These are phyloP conservation scores for Cryptococcus depauperatus DNA, from an alignment of 1,284 basidiomycete genomes.

Conservation along the genomic window DNA sequence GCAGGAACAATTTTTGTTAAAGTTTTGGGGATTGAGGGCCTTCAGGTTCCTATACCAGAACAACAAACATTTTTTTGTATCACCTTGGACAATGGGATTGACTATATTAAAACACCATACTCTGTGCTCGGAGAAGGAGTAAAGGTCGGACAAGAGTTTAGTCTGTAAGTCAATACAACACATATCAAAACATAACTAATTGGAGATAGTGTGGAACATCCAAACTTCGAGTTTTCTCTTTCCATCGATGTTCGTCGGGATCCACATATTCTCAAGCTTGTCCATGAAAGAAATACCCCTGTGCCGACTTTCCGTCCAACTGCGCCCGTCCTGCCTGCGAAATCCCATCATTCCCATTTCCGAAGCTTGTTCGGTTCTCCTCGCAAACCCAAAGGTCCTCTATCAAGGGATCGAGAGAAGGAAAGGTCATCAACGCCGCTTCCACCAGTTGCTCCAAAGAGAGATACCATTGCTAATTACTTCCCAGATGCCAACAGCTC, in stretches of 20 bases:
- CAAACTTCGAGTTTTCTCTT: constrained; percentile 82
- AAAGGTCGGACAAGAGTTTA: constrained; percentile 85
- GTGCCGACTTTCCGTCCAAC: constrained; percentile 47
- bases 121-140: constrained; percentile 56
- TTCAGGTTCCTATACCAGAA: constrained; percentile 65
- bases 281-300: constrained; percentile 53
- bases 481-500: constrained; percentile 59
- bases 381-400: constrained; percentile 55
- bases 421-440: background rate
- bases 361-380: constrained; percentile 67
- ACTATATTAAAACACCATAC: constrained; percentile 89
- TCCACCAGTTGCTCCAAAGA: constrained; percentile 9
- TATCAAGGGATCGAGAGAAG: background rate
- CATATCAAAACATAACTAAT: too few relatives aligned
- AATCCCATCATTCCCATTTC: constrained; percentile 50
- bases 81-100: constrained; percentile 91
- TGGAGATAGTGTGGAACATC: constrained; percentile 45
- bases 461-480: constrained; percentile 64
- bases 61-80: constrained; percentile 71
- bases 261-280: constrained; percentile 58
- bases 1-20: constrained; percentile 91
- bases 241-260: constrained; percentile 74
- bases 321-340: constrained; percentile 31
- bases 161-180: constrained; percentile 56
- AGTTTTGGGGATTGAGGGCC: constrained; percentile 67